Percentiles rank a stretch among this genome's conserved stretches.
Evolutionary conservation across 257 asterid genomes (phyloP).

Genomic region (Solanum paucissectum): DNA sequence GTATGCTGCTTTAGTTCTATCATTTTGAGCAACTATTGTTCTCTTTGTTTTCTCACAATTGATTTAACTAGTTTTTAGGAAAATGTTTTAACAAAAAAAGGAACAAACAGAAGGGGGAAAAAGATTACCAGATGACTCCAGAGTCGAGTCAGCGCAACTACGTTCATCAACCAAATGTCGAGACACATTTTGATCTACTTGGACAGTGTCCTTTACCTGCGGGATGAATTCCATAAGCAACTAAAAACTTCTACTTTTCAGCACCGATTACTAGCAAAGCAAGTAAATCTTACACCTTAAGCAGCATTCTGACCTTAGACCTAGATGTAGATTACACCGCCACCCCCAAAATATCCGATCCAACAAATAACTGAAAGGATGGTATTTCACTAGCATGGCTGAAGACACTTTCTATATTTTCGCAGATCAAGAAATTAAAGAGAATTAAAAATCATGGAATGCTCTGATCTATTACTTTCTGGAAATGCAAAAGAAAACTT

Average conservation of each 20-base stretch:
- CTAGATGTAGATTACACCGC: neutral
- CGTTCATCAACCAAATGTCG: slow-evolving; percentile 68
- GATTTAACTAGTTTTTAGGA: neutral
- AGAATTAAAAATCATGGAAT: neutral
- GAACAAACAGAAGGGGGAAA: neutral
- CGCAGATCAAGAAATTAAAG: too few species aligned
- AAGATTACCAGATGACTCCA: slow-evolving; percentile 71
- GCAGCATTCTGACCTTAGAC: neutral
- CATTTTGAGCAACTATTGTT: neutral
- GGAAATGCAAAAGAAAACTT: neutral
- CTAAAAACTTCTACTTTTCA: neutral
- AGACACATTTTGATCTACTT: slow-evolving; percentile 87
- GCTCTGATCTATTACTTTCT: neutral
- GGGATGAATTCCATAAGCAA: neutral
- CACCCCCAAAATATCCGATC: neutral
- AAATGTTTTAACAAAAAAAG: neutral
- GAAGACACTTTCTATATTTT: neutral
- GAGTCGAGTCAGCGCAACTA: slow-evolving; percentile 50
- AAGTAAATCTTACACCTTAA: neutral
- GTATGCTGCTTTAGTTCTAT: neutral
- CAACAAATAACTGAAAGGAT: neutral
- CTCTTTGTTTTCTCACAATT: neutral
- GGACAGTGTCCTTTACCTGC: slow-evolving; percentile 86
- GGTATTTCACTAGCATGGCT: neutral
- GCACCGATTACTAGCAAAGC: neutral